These are phyloP conservation scores for Hypoxylon crocopeplum DNA, from an alignment of 495 filamentous ascomycete genomes.

Conservation along the genomic window DNA sequence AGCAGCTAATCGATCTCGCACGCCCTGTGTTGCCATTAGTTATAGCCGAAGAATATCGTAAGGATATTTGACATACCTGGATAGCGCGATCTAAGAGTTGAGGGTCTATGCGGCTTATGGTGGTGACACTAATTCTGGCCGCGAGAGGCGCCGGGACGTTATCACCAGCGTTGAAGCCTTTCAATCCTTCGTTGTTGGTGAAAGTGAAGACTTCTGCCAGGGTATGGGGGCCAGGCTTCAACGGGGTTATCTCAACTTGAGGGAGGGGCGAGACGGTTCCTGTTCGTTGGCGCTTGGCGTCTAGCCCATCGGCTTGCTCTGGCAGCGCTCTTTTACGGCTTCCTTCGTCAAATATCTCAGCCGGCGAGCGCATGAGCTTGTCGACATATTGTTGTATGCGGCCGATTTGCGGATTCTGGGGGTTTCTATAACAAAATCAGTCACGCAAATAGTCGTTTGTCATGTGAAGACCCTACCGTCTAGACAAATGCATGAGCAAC, in stretches of 20 bases:
- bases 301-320: conserved; percentile 67
- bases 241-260: conserved; percentile 64
- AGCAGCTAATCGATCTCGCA: conserved; percentile 46
- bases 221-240: conserved; percentile 76
- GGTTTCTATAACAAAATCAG: conserved; percentile 63
- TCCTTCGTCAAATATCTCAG: conserved; percentile 77
- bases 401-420: conserved; percentile 66
- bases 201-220: conserved; percentile 84
- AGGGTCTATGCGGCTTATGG: conserved; percentile 69
- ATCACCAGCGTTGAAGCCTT: conserved; percentile 77
- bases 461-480: conserved; percentile 60
- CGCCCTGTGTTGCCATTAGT: conserved; percentile 43
- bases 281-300: conserved; percentile 51
- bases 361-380: conserved; percentile 72
- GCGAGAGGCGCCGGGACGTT: conserved; percentile 76
- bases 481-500: conserved; percentile 78
- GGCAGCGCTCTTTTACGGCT: conserved; percentile 76
- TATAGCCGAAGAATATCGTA: conserved; percentile 53
- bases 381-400: conserved; percentile 86
- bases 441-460: neutral
- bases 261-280: conserved; percentile 37
- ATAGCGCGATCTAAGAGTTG: conserved; percentile 71
- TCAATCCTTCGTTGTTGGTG: conserved; percentile 73
- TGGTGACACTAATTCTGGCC: conserved; percentile 74
- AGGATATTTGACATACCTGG: conserved; percentile 59